phyloP scores from a whole-genome alignment of 1,284 basidiomycete genomes.

The Ustilago shanxiensis region DNA sequence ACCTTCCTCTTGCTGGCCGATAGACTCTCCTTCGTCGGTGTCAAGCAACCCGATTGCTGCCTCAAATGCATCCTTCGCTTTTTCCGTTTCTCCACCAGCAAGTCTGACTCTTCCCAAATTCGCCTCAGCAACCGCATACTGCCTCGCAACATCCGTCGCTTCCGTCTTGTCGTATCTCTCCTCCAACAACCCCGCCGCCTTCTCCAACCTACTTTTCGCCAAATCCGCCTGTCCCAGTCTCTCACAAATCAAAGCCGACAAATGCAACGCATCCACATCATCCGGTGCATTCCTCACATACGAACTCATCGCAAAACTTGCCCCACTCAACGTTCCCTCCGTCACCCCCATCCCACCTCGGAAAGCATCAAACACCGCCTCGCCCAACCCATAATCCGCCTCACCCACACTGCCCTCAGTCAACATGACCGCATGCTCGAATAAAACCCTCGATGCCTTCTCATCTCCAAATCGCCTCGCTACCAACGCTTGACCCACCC shows the following conservation, averaged over 20 bases:
- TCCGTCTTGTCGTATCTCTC: conserved; percentile 88
- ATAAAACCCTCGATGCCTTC: conserved; percentile 78
- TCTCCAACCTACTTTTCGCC: conserved; percentile 76
- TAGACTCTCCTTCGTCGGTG: conserved; percentile 67
- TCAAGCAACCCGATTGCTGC: conserved; percentile 81
- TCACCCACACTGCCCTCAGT: conserved; percentile 79
- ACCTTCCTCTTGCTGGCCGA: conserved; percentile 69
- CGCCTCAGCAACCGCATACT: conserved; percentile 84
- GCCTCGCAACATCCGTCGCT: conserved; percentile 79
- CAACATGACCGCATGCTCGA: conserved; percentile 85
- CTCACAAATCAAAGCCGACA: conserved; percentile 88
- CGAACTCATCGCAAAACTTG: conserved; percentile 83
- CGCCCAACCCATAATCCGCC: conserved; percentile 85
- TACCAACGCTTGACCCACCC: conserved; percentile 91
- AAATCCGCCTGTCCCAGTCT: conserved; percentile 80
- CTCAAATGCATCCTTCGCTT: conserved; percentile 80
- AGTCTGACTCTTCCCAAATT: conserved; percentile 84
- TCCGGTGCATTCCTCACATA: conserved; percentile 79
- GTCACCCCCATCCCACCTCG: conserved; percentile 42
- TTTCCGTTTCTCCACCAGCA: conserved; percentile 76
- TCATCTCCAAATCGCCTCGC: conserved; percentile 79
- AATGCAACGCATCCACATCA: conserved; percentile 83
- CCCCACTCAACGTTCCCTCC: conserved; percentile 61
- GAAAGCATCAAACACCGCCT: conserved; percentile 76
- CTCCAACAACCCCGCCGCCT: conserved; percentile 82